Evolutionary conservation across 306 rosid species (phyloP).

Genomic region (Pterocarpus santalinus): DNA sequence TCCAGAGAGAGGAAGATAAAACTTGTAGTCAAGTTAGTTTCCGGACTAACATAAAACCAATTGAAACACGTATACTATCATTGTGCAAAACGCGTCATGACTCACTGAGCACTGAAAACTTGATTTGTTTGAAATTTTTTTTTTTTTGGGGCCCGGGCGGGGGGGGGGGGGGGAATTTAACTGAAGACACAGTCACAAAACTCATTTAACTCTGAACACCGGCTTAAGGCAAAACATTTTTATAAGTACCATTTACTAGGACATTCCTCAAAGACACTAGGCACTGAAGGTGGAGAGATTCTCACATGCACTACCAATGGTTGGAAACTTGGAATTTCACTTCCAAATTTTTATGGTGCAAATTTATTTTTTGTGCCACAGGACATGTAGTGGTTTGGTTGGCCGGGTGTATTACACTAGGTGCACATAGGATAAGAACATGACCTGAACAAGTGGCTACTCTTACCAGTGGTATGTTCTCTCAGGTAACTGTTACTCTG

Average conservation of each 20-base stretch:
- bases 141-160: too few species aligned
- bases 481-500: background rate
- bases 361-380: background rate
- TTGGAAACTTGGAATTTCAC: background rate
- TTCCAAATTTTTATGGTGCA: background rate
- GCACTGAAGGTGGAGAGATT: background rate
- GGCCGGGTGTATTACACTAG: background rate
- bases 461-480: background rate
- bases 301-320: background rate
- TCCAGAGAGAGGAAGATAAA: too few species aligned
- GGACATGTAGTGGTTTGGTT: background rate
- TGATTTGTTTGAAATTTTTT: too few species aligned
- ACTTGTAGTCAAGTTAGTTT: too few species aligned
- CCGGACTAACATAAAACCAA: too few species aligned
- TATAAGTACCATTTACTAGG: background rate
- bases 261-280: background rate
- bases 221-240: background rate
- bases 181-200: too few species aligned
- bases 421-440: background rate
- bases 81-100: too few species aligned
- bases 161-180: too few species aligned
- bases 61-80: too few species aligned
- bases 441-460: background rate
- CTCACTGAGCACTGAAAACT: too few species aligned
- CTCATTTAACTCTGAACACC: background rate